Conservation (phyloP, 2,329 filamentous ascomycete species). For the Trichophyton mentagrophytes region DNA sequence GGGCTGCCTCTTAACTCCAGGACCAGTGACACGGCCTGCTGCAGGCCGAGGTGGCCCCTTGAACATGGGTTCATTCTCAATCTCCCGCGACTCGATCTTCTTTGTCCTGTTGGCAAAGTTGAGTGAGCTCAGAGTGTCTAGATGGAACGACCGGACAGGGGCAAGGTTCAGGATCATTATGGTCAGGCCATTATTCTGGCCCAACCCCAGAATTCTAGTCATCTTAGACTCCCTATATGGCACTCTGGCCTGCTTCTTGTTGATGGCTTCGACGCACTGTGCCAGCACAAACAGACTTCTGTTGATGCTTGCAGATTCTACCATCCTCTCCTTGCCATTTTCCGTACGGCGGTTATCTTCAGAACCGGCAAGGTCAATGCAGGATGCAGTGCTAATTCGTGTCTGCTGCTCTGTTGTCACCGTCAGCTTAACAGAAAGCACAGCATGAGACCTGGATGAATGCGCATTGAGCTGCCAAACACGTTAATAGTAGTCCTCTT, state of each 20-base stretch:
- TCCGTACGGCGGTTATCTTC: slow-evolving; percentile 92
- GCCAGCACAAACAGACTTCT: slow-evolving; percentile 91
- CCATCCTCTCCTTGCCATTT: slow-evolving; percentile 78
- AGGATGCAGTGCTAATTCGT: slow-evolving; percentile 71
- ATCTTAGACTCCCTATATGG: slow-evolving; percentile 94
- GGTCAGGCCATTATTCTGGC: slow-evolving; percentile 89
- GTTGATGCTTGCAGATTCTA: slow-evolving; percentile 96
- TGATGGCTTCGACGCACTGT: slow-evolving; percentile 91
- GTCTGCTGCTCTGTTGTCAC: slow-evolving; percentile 57
- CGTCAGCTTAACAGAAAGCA: slow-evolving; percentile 77
- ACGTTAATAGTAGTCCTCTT: slow-evolving; percentile 8
- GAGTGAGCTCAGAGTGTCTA: slow-evolving; percentile 83
- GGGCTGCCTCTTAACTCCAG: slow-evolving; percentile 53
- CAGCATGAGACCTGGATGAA: slow-evolving; percentile 79
- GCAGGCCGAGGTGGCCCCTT: slow-evolving; percentile 55
- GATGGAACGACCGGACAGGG: slow-evolving; percentile 79
- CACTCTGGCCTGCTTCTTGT: slow-evolving; percentile 59
- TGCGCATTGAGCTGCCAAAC: slow-evolving; percentile 60
- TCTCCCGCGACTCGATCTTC: slow-evolving; percentile 88
- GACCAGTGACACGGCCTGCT: slow-evolving; percentile 27
- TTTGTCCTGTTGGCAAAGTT: slow-evolving; percentile 94
- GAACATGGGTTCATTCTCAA: slow-evolving; percentile 89
- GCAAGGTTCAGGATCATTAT: slow-evolving; percentile 95
- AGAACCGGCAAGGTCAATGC: slow-evolving; percentile 88
- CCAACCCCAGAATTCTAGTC: slow-evolving; percentile 83